A percentile compares a stretch with the other conserved stretches of the same genome.
Evolutionary conservation across 2,329 filamentous ascomycete genomes (phyloP).

Genomic region (Ophiostoma novo-ulmi): DNA sequence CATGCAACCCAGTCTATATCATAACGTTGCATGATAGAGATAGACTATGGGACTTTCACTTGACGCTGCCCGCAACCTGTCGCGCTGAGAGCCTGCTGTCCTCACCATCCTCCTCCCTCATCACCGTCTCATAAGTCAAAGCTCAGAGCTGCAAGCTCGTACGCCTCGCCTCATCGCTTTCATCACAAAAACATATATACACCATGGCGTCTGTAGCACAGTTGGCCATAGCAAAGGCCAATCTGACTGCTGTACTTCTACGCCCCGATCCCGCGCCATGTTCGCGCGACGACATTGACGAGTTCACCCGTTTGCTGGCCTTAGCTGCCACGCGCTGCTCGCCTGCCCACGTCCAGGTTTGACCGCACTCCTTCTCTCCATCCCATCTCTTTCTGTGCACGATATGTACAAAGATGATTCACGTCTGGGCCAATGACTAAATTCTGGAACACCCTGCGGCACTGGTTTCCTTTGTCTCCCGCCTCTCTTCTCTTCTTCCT

Average conservation of each 20-base stretch:
- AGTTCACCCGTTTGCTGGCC: constrained; percentile 63
- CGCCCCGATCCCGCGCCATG: constrained; percentile 68
- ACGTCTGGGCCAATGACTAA: constrained; percentile 12
- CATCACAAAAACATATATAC: not conserved
- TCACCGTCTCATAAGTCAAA: not conserved
- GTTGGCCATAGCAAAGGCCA: constrained; percentile 71
- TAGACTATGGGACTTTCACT: not conserved
- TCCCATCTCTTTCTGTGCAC: not conserved
- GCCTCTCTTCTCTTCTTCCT: constrained; percentile 24
- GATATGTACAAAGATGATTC: not conserved
- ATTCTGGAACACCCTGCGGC: not conserved
- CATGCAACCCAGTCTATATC: not conserved
- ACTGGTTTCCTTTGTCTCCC: constrained; percentile 17
- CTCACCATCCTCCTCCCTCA: not conserved
- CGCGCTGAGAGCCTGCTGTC: not conserved
- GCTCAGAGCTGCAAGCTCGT: not conserved
- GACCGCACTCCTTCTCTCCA: constrained; percentile 33
- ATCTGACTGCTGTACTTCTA: constrained; percentile 68
- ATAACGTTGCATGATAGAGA: not conserved
- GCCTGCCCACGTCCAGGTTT: constrained; percentile 83
- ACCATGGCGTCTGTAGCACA: constrained; percentile 52
- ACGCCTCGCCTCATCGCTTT: not conserved
- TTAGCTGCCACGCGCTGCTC: constrained; percentile 66
- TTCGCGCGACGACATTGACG: constrained; percentile 62
- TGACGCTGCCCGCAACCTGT: not conserved